phyloP scores from a whole-genome alignment of 306 rosid species.

The Inga leiocalycina region DNA sequence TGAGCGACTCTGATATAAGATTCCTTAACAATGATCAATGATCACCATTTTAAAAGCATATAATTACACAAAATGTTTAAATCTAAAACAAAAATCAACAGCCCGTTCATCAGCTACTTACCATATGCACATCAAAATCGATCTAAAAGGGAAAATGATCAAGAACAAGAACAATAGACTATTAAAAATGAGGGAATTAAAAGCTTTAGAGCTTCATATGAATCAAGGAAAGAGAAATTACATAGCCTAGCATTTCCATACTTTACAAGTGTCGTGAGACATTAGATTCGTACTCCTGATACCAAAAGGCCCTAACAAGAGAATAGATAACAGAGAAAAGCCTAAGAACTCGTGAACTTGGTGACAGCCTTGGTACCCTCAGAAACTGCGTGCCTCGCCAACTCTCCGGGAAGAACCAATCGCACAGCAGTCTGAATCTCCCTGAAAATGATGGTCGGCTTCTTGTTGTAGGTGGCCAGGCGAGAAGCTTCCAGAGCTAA shows the following conservation, averaged over 20 bases:
- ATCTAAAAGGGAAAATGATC: not conserved
- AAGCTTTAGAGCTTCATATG: not conserved
- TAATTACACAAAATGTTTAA: no score
- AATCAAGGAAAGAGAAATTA: not conserved
- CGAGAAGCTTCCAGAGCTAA: conserved; percentile 53
- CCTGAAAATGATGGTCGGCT: conserved; percentile 58
- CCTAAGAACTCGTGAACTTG: conserved; percentile 60
- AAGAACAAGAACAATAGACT: not conserved
- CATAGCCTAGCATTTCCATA: not conserved
- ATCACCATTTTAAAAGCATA: no score
- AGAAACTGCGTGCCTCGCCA: conserved; percentile 64
- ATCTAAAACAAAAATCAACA: not conserved
- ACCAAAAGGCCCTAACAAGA: not conserved
- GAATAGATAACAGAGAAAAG: not conserved
- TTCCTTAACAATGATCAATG: no score
- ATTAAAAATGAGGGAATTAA: not conserved
- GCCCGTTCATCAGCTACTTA: not conserved
- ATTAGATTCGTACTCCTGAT: not conserved
- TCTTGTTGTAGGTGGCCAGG: conserved; percentile 65
- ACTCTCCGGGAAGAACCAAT: conserved; percentile 60
- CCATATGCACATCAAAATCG: not conserved
- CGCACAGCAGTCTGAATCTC: conserved; percentile 67
- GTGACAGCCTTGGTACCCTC: conserved; percentile 71
- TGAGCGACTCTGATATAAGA: no score
- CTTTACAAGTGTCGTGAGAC: not conserved